A percentile compares a stretch with the other conserved stretches of the same genome.
Evolutionary conservation across 208 protist genomes (phyloP).

Genomic region (Crithidia sp.): DNA sequence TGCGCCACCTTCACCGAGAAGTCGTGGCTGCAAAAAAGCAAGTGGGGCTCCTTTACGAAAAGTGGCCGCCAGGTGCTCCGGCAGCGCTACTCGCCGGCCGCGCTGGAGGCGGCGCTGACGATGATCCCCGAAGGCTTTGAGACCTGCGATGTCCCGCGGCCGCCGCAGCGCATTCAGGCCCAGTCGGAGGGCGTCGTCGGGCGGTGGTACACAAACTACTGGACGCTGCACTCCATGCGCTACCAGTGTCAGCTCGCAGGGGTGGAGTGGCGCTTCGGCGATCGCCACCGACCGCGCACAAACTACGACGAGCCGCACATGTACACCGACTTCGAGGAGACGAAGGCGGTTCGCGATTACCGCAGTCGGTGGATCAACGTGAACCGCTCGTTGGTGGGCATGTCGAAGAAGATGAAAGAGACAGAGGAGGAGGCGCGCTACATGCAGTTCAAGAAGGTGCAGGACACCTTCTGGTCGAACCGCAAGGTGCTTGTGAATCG

Average conservation of each 20-base stretch:
- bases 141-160: slow-evolving; percentile 80
- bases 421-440: slow-evolving; percentile 89
- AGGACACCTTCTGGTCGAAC: slow-evolving; percentile 92
- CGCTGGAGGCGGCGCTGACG: slow-evolving; percentile 66
- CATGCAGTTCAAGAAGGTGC: slow-evolving; percentile 82
- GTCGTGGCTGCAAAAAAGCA: slow-evolving; percentile 74
- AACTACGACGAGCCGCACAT: slow-evolving; percentile 92
- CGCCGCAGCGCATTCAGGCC: slow-evolving; percentile 84
- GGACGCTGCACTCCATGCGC: slow-evolving; percentile 88
- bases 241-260: slow-evolving; percentile 85
- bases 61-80: slow-evolving; percentile 64
- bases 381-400: slow-evolving; percentile 88
- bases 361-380: slow-evolving; percentile 93
- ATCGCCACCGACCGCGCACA: slow-evolving; percentile 74
- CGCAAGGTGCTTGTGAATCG: slow-evolving; percentile 91
- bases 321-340: slow-evolving; percentile 92
- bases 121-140: slow-evolving; percentile 87
- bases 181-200: slow-evolving; percentile 90
- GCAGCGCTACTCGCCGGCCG: slow-evolving; percentile 77
- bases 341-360: slow-evolving; percentile 87
- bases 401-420: slow-evolving; percentile 89
- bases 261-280: slow-evolving; percentile 83
- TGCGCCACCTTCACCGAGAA: slow-evolving; percentile 82
- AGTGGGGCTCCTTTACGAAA: slow-evolving; percentile 63
- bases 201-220: slow-evolving; percentile 93